Conservation (phyloP, 1,139 yeast genomes). For the Candida tunisiensis region DNA sequence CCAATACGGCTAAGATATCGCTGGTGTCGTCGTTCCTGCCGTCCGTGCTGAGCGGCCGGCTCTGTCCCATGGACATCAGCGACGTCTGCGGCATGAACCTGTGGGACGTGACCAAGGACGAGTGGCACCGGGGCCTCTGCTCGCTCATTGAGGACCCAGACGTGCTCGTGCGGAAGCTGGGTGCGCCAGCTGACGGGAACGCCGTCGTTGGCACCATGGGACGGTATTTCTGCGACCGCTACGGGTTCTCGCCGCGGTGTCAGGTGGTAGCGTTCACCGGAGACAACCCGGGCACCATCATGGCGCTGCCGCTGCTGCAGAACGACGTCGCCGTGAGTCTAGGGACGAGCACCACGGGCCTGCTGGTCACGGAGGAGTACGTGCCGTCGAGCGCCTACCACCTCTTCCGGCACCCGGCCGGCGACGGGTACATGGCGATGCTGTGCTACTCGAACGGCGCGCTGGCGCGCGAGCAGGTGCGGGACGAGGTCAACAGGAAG, state of each 20-base stretch:
- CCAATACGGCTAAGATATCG: slow-evolving; percentile 43
- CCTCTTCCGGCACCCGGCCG: slow-evolving; percentile 69
- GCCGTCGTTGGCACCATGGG: slow-evolving; percentile 30
- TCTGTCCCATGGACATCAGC: slow-evolving; percentile 55
- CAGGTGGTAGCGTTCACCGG: slow-evolving; percentile 61
- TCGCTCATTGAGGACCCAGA: slow-evolving; percentile 19
- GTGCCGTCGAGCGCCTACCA: slow-evolving; percentile 74
- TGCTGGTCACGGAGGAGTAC: slow-evolving; percentile 63
- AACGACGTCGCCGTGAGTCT: slow-evolving; percentile 69
- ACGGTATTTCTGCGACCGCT: slow-evolving; percentile 41
- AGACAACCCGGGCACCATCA: slow-evolving; percentile 77
- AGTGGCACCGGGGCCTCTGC: slow-evolving; percentile 37
- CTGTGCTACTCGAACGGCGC: slow-evolving; percentile 88
- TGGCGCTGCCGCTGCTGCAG: slow-evolving; percentile 60
- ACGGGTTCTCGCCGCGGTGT: slow-evolving; percentile 35
- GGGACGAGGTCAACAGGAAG: slow-evolving; percentile 43
- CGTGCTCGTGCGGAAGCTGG: slow-evolving; percentile 5
- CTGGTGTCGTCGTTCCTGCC: slow-evolving; percentile 70
- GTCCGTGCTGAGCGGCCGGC: slow-evolving; percentile 46
- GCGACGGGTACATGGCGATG: slow-evolving; percentile 81
- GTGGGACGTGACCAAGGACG: slow-evolving; percentile 42
- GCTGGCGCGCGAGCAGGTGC: slow-evolving; percentile 61
- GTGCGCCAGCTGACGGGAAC: slow-evolving; percentile 20
- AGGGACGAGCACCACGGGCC: slow-evolving; percentile 83
- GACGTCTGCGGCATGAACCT: slow-evolving; percentile 91